phyloP scores from a whole-genome alignment of 345 rosid genomes.

The Kernera saxatilis region DNA sequence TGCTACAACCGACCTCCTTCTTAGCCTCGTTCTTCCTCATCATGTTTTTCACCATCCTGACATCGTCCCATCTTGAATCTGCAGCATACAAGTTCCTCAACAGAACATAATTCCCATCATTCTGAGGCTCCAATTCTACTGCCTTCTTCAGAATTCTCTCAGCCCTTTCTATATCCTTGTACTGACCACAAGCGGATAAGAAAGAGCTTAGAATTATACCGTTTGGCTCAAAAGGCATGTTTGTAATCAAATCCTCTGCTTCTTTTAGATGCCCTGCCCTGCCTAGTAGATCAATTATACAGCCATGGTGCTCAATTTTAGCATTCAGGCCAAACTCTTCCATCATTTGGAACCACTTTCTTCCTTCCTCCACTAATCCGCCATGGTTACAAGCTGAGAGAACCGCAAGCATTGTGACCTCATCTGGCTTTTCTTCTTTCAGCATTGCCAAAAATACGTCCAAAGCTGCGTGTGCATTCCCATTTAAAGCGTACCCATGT shows the following conservation, averaged over 20 bases:
- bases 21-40: conserved; percentile 60
- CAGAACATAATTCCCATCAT: conserved; percentile 59
- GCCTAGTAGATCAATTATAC: conserved; percentile 66
- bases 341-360: conserved; percentile 59
- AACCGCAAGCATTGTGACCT: conserved; percentile 55
- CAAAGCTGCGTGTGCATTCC: conserved; percentile 56
- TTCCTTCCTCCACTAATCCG: conserved; percentile 71
- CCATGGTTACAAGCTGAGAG: conserved; percentile 80
- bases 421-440: conserved; percentile 51
- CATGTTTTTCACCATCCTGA: conserved; percentile 41
- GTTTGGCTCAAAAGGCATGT: conserved; percentile 63
- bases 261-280: conserved; percentile 60
- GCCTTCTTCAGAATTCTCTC: conserved; percentile 42
- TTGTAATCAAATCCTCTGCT: conserved; percentile 55
- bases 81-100: conserved; percentile 65
- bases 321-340: conserved; percentile 40
- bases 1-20: conserved; percentile 70
- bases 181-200: conserved; percentile 55
- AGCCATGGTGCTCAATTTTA: conserved; percentile 69
- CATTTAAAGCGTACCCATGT: conserved; percentile 65
- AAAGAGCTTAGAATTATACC: conserved; percentile 65
- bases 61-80: conserved; percentile 59
- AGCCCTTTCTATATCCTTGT: conserved; percentile 48
- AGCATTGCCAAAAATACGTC: conserved; percentile 45
- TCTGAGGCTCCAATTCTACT: conserved; percentile 39